These are phyloP conservation scores for Candida arabinofermentans DNA, from an alignment of 805 yeast genomes.

Conservation along the genomic window DNA sequence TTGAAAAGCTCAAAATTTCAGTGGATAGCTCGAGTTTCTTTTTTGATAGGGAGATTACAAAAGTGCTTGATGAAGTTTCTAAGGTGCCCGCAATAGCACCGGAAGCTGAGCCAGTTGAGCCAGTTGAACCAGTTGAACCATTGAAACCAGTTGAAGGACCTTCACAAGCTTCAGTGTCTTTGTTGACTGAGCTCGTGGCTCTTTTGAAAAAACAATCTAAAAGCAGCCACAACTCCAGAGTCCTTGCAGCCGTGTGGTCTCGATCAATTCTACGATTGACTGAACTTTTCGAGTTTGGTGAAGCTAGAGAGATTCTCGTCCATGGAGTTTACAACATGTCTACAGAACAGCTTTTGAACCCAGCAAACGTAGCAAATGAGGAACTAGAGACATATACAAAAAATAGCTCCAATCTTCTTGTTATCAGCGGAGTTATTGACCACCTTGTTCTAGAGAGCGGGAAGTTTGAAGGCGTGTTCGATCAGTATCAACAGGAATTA, in stretches of 20 bases:
- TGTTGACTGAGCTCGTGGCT: neutral
- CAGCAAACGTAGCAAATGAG: neutral
- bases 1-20: slow-evolving; percentile 11
- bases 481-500: slow-evolving; percentile 21
- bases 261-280: slow-evolving; percentile 40
- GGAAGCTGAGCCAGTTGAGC: no score
- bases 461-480: slow-evolving; percentile 10
- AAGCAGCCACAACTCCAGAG: neutral
- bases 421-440: slow-evolving; percentile 66
- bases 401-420: slow-evolving; percentile 27
- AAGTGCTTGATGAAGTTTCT: neutral
- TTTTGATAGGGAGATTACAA: slow-evolving; percentile 7
- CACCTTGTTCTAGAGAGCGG: slow-evolving; percentile 32
- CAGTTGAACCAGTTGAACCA: no score
- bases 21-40: slow-evolving; percentile 2
- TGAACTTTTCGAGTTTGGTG: slow-evolving; percentile 41
- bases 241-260: slow-evolving; percentile 34
- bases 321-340: slow-evolving; percentile 44
- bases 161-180: neutral
- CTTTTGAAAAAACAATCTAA: neutral
- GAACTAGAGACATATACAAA: slow-evolving; percentile 3
- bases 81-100: no score
- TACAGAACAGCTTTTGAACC: slow-evolving; percentile 7
- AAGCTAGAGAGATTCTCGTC: slow-evolving; percentile 60
- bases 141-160: no score